Conservation (phyloP, 1,139 yeast species). For the Suzukiozyma palmioleophila region DNA sequence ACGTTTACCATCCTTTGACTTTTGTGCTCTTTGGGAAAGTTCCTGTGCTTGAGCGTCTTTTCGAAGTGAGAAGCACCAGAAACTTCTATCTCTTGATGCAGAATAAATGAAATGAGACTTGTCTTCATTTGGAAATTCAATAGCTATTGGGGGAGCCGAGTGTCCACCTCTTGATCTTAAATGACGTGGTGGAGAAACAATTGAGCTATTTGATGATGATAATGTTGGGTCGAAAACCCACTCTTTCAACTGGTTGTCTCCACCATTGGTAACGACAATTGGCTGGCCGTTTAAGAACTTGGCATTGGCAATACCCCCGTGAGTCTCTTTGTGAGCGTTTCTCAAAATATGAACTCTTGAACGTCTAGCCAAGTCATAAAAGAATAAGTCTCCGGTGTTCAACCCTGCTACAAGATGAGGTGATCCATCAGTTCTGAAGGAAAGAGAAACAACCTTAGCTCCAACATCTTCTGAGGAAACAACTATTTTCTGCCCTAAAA, state of each 20-base stretch:
- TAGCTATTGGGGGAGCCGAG: slow-evolving; percentile 79
- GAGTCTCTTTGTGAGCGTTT: slow-evolving; percentile 65
- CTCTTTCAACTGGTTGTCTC: slow-evolving; percentile 86
- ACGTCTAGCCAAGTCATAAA: slow-evolving; percentile 74
- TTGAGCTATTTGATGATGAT: slow-evolving; percentile 57
- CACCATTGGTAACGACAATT: slow-evolving; percentile 85
- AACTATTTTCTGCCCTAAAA: slow-evolving; percentile 49
- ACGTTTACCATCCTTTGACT: slow-evolving; percentile 50
- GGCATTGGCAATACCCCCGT: slow-evolving; percentile 79
- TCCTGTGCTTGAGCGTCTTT: slow-evolving; percentile 97
- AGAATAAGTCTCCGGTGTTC: slow-evolving; percentile 75
- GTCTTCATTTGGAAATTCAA: slow-evolving; percentile 72
- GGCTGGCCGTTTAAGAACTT: slow-evolving; percentile 90
- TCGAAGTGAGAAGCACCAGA: slow-evolving; percentile 89
- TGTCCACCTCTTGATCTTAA: slow-evolving; percentile 96
- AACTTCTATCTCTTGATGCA: slow-evolving; percentile 80
- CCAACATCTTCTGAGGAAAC: slow-evolving; percentile 49
- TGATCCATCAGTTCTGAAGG: slow-evolving; percentile 91
- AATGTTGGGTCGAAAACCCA: slow-evolving; percentile 90
- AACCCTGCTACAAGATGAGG: slow-evolving; percentile 81
- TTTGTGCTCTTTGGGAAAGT: slow-evolving; percentile 72
- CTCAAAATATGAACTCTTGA: slow-evolving; percentile 73
- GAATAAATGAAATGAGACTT: slow-evolving; percentile 82
- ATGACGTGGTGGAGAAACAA: slow-evolving; percentile 86
- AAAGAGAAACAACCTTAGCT: slow-evolving; percentile 58